Base-by-base conservation (phyloP, 78 protist species). In the Dictyostelium citrinum region DNA sequence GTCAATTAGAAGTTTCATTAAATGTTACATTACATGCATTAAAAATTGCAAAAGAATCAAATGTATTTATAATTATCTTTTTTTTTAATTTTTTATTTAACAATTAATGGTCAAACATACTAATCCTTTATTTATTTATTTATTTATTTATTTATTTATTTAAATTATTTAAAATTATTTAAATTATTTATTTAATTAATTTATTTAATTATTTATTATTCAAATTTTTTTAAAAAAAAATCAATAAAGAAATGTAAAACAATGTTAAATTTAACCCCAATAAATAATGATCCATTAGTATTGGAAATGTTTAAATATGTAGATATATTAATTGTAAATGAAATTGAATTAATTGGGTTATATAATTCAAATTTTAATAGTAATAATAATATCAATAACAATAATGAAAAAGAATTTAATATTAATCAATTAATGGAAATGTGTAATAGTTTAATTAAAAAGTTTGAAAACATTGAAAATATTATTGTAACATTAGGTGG, bases 251-350 rank as follows among this genome's bases (percentile, higher is more conserved):
- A 74, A 78, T 74, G 83, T 17, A 88, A 76, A 68, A 79, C 93
- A 16, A 88, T 88, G 17, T 67, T 88, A 79, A 88, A 88, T 78
- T 33, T 61, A 78, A 43, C 93, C 45, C 93, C 93, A 43, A 46
- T 88, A 27, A 76, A 75, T 12, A 78, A 78, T 33, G 85, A 88
- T 67, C 43, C 45, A 45, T 20, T 88, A 46, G 22, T 78, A 10
- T 64, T 29, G 33, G 72, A 77, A n/a, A 68, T 88, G 61, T 33
- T 88, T 1, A 29, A 16, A 29, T 76, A 4, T 78, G 81, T 68
- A 49, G 93, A 88, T 88, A 88, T 88, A 9, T 67, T 88, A 31
- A 37, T 88, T 22, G 79, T 88, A 29, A 88, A 88, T 88, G 85
- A 88, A 68, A 49, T 67, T 17, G 93, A 88, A 68, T 24, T 88